phyloP scores from a whole-genome alignment of 75 land plant species.

The Gnetum montanum region DNA sequence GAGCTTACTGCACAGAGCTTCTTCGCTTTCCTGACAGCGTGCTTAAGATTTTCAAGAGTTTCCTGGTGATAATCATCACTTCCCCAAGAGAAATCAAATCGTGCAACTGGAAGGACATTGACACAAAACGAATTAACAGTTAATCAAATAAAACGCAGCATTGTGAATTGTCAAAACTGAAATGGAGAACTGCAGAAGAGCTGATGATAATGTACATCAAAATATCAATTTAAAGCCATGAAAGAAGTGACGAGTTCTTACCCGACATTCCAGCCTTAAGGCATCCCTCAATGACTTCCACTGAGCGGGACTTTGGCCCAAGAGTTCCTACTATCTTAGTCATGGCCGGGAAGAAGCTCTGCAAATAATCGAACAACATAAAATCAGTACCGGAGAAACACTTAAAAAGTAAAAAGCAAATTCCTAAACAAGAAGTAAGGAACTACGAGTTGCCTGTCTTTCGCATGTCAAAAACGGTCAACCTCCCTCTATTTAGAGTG shows the following conservation, averaged over 20 bases:
- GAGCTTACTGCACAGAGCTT: conserved; percentile 58
- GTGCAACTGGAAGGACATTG: conserved; percentile 49
- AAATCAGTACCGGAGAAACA: too few relatives aligned
- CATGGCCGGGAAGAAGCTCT: conserved; percentile 23
- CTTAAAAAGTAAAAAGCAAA: too few relatives aligned
- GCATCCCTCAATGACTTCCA: conserved; percentile 29
- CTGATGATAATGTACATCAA: too few relatives aligned
- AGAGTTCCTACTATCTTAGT: conserved; percentile 43
- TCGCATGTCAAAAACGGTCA: too few relatives aligned
- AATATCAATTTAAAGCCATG: too few relatives aligned
- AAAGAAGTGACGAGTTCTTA: conserved; percentile 5
- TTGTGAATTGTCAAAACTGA: too few relatives aligned
- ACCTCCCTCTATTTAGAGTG: too few relatives aligned
- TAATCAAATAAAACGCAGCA: too few relatives aligned
- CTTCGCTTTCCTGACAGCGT: conserved; percentile 34
- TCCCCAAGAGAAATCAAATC: conserved; percentile 70
- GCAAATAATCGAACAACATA: conserved; percentile 4
- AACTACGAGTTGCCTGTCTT: too few relatives aligned
- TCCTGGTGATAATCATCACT: conserved; percentile 53
- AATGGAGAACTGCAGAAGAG: too few relatives aligned
- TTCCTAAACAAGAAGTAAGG: too few relatives aligned
- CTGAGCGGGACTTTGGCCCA: conserved; percentile 37
- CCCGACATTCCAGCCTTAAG: conserved; percentile 46
- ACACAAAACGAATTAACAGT: too few relatives aligned
- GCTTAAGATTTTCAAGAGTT: conserved; percentile 56